Evolutionary conservation across 306 rosid genomes (phyloP).

Genomic region (Cucumis hystrix): DNA sequence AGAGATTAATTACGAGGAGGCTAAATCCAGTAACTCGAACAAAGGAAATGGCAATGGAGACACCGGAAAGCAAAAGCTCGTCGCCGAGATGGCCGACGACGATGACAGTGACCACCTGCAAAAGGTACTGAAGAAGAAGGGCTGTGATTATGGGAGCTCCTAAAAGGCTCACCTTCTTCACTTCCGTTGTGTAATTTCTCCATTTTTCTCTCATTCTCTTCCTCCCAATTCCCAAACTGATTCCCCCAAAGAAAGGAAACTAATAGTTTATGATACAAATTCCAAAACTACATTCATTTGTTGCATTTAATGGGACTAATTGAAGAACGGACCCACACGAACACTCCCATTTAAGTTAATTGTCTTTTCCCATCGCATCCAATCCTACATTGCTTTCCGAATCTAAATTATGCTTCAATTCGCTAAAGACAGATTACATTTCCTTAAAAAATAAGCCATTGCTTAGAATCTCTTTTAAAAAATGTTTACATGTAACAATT

Average conservation of each 20-base stretch:
- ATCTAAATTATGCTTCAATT: too few species aligned
- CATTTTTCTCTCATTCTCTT: background rate
- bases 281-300: background rate
- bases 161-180: constrained; percentile 7
- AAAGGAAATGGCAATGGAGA: constrained; percentile 15
- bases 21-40: constrained; percentile 15
- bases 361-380: too few species aligned
- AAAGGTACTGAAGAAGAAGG: constrained; percentile 5
- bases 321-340: background rate
- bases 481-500: too few species aligned
- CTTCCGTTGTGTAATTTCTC: background rate
- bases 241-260: background rate
- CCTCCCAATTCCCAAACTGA: background rate
- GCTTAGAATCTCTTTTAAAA: too few species aligned
- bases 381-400: too few species aligned
- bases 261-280: background rate
- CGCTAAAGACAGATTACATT: too few species aligned
- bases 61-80: constrained; percentile 11
- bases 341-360: too few species aligned
- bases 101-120: constrained; percentile 10
- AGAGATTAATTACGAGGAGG: constrained; percentile 9
- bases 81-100: constrained; percentile 11
- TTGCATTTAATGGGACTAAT: background rate
- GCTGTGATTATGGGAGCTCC: constrained; percentile 11
- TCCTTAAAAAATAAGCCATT: too few species aligned